A percentile compares a stretch with the other conserved stretches of the same genome.
Conservation (phyloP, 2,329 filamentous ascomycete species). For the Exophiala calicioides region DNA sequence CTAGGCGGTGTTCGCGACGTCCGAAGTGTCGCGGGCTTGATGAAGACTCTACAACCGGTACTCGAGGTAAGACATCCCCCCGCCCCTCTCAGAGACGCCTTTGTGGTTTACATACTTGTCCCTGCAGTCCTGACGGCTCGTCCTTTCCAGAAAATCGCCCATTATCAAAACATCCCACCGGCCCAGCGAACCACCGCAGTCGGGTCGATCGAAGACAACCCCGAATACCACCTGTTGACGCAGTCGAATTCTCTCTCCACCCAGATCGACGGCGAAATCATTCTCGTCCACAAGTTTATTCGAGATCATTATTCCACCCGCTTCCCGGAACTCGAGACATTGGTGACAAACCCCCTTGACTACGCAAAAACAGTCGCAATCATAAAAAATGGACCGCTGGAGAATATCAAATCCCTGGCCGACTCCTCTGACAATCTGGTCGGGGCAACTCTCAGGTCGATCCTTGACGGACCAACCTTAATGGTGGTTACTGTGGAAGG, state of each 20-base stretch:
- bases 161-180: constrained; percentile 70
- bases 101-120: constrained; percentile 64
- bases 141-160: constrained; percentile 71
- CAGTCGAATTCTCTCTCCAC: constrained; percentile 88
- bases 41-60: constrained; percentile 78
- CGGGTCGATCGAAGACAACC: constrained; percentile 87
- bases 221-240: constrained; percentile 84
- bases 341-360: constrained; percentile 88
- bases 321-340: constrained; percentile 87
- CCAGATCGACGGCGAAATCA: constrained; percentile 89
- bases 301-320: constrained; percentile 92
- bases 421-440: constrained; percentile 76
- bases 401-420: constrained; percentile 79
- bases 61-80: constrained; percentile 69
- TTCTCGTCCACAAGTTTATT: constrained; percentile 92
- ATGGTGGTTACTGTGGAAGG: constrained; percentile 97
- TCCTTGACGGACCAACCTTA: constrained; percentile 83
- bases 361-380: constrained; percentile 95
- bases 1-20: constrained; percentile 73
- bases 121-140: constrained; percentile 68
- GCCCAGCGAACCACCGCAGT: constrained; percentile 65
- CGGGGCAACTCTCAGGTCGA: constrained; percentile 70
- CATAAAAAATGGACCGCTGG: constrained; percentile 86
- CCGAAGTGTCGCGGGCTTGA: constrained; percentile 73
- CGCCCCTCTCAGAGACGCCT: constrained; percentile 29